Evolutionary conservation across 306 rosid species (phyloP), one percentile per base, ranked within the genome.

Genomic region (Medicago lupulina): DNA sequence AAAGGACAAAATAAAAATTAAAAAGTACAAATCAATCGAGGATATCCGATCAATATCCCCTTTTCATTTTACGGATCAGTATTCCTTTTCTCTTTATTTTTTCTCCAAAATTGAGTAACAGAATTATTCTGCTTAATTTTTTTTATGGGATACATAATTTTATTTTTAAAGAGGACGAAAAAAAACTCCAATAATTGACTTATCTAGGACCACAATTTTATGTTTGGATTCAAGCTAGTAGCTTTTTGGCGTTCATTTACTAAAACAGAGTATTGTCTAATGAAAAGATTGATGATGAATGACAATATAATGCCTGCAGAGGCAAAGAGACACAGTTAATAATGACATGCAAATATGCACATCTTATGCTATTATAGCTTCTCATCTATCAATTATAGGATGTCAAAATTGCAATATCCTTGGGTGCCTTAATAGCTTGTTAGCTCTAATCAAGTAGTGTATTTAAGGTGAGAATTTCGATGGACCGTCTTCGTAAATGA

Each of bases 281-380:
- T 54, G 61, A 54, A 54, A 54, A 54, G 31, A 54, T 54, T 54
- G 61, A 6, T 54, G 31, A 54, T 54, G 14, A 54, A 18, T 54
- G 61, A 54, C 61, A 18, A 54, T 54, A 54, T 54, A 54, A 21
- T 54, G 31, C 7, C 61, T 54, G 31, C 9, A 54, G 61, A 54
- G 16, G 60, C 60, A 54, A n/a, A n/a, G 60, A 54, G 31, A 18
- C 14, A 18, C 61, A 9, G 61, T 19, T 18, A 54, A 54, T 19
- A 10, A 54, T 18, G 14, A 54, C 6, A 54, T 54, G 31, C 61
- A 54, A 18, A 54, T 54, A 54, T 54, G 28, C 14, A 8, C 14
- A 18, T 54, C 14, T 54, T 18, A 6, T 54, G 28, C 8, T 21
- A 18, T 17, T 54, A 25, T 9, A 50, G 19, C 4, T n/a, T n/a